Base-by-base conservation (phyloP, 805 yeast genomes). In the Myxozyma vanderwaltii region DNA sequence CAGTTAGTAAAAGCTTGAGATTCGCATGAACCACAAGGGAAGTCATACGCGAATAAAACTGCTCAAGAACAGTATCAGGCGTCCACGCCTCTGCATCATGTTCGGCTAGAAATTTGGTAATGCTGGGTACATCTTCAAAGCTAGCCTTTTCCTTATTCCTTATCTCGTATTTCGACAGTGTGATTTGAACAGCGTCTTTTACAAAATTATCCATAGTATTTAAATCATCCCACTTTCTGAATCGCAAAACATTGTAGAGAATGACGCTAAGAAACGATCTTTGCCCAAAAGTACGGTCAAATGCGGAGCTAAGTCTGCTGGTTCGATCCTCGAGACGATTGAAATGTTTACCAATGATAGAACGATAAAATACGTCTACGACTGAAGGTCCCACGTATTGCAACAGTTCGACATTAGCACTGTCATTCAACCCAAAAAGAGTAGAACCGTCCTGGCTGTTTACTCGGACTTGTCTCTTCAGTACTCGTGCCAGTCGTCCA, bases 31-130 rank as follows among this genome's bases (percentile, higher is more conserved):
- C 15, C 2, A 46, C 6, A n/a, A 23, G 3, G 8, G 1, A 31
- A 46, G 39, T 6, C 19, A 46, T 39, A 19, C n/a, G 50, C 27
- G 8, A 7, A 29, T 29, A 31, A 46, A 17, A 29, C 50, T 46
- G 50, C n/a, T 31, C 35, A 6, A 29, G 23, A 31, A 46, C 21
- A 10, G 5, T 13, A 5, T 39, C 31, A n/a, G 52, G 19, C 1
- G 43, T 48, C 52, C 35, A 48, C 7, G 43, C 52, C 26, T 17
- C 5, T 7, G 52, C 44, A 48, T 48, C 52, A 21, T 48, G 41
- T 10, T 36, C 44, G 3, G 36, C 12, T 2, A 48, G 31, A 24
- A 48, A 36, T 6, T 43, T 48, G 3, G 40, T 43, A 19, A 23
- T 43, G 41, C 21, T 38, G 6, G 41, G 21, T 7, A 6, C 35